Conservation (phyloP, 306 rosid genomes). For the Trifolium subterraneum region DNA sequence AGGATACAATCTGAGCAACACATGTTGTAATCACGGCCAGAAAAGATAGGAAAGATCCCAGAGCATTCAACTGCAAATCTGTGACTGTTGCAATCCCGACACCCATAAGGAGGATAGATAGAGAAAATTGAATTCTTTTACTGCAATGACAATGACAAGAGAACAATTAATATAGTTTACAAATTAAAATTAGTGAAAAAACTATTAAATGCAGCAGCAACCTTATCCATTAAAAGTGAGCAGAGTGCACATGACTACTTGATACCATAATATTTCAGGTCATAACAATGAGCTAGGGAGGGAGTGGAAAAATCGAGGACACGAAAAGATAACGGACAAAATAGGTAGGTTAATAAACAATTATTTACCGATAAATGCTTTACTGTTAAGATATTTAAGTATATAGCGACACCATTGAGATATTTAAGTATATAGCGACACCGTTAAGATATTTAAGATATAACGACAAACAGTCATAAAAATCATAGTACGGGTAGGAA, state of each 20-base stretch:
- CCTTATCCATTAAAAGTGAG: conserved; percentile 11
- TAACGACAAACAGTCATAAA: conserved; percentile 25
- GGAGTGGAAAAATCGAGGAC: background rate
- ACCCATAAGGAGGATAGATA: conserved; percentile 77
- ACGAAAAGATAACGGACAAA: background rate
- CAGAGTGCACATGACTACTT: background rate
- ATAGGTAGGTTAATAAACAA: conserved; percentile 13
- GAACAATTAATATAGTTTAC: conserved; percentile 36
- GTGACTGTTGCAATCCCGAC: conserved; percentile 97
- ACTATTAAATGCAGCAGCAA: conserved; percentile 10
- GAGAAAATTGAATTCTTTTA: conserved; percentile 81
- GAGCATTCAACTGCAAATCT: conserved; percentile 88
- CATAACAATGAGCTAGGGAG: conserved; percentile 12
- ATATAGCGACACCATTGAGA: background rate
- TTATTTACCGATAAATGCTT: conserved; percentile 1
- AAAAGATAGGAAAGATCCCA: conserved; percentile 81
- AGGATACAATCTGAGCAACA: conserved; percentile 99
- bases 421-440: background rate
- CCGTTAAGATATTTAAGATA: background rate
- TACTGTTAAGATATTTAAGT: conserved; percentile 21
- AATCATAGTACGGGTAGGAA: conserved; percentile 17
- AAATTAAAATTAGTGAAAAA: conserved; percentile 31
- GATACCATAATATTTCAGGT: conserved; percentile 17
- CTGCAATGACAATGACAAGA: conserved; percentile 60
- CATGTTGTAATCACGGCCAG: conserved; percentile 93